phyloP scores from a whole-genome alignment of 2,329 filamentous ascomycete species.

The Pseudogymnoascus sp. region DNA sequence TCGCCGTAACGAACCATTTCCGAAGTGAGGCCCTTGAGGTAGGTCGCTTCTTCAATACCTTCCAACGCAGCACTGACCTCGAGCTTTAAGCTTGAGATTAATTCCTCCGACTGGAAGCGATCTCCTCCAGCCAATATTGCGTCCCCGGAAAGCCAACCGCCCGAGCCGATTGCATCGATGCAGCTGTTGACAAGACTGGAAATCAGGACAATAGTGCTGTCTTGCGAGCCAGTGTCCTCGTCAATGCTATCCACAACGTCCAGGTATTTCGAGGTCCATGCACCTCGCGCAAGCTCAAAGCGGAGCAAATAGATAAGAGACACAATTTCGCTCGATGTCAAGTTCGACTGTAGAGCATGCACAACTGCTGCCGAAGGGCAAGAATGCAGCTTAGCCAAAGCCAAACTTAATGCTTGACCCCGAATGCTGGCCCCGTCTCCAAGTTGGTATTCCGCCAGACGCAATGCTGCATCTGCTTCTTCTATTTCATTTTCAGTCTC shows the following conservation, averaged over 20 bases:
- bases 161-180: conserved; percentile 66
- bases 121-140: conserved; percentile 41
- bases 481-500: conserved; percentile 48
- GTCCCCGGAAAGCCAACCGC: conserved; percentile 65
- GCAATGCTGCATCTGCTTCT: conserved; percentile 56
- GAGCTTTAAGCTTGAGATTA: conserved; percentile 57
- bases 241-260: conserved; percentile 44
- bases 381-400: conserved; percentile 61
- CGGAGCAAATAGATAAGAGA: conserved; percentile 66
- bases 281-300: conserved; percentile 64
- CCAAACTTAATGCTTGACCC: conserved; percentile 56
- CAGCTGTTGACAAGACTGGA: conserved; percentile 65
- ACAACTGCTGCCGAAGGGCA: conserved; percentile 56
- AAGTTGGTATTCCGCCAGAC: conserved; percentile 60
- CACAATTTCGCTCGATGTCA: conserved; percentile 61
- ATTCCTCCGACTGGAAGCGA: conserved; percentile 49
- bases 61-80: conserved; percentile 67
- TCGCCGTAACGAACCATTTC: conserved; percentile 59
- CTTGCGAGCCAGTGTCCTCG: conserved; percentile 47
- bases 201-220: conserved; percentile 63
- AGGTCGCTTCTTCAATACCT: conserved; percentile 61
- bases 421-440: conserved; percentile 56
- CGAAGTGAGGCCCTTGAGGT: conserved; percentile 55
- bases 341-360: conserved; percentile 53
- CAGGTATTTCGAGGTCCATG: conserved; percentile 67